A percentile compares a stretch with the other conserved stretches of the same genome.
Evolutionary conservation across 345 rosid species (phyloP).

Genomic region (Geranium brycei): DNA sequence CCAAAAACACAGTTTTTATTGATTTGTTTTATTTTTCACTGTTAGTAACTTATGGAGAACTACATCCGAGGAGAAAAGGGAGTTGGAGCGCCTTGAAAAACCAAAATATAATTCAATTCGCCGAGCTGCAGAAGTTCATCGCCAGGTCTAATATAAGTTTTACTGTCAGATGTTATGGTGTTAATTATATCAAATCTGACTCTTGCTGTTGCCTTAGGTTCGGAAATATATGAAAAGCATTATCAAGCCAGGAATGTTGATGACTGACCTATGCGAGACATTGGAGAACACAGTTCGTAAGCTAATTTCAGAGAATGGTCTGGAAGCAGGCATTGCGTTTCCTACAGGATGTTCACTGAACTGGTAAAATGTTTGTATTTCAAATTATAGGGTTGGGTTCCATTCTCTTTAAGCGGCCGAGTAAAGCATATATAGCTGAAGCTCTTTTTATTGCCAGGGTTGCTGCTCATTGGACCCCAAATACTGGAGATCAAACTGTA

Average conservation of each 20-base stretch:
- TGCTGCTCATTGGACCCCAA: constrained; percentile 99
- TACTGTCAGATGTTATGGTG: not conserved
- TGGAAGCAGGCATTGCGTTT: constrained; percentile 96
- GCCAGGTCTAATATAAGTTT: constrained; percentile 40
- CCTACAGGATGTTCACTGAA: constrained; percentile 98
- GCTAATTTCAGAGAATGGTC: constrained; percentile 76
- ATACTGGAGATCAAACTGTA: constrained; percentile 87
- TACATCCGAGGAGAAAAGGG: constrained; percentile 95
- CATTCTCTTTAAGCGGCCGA: not conserved
- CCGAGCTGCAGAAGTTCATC: constrained; percentile 97
- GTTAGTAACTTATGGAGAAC: constrained; percentile 83
- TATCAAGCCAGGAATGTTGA: constrained; percentile 80
- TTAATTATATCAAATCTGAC: not conserved
- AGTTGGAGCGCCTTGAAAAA: constrained; percentile 69
- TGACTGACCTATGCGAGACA: constrained; percentile 90
- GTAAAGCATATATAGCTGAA: not conserved
- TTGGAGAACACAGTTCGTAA: constrained; percentile 82
- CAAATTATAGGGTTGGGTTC: not conserved
- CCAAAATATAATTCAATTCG: constrained; percentile 86
- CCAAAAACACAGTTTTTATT: not conserved
- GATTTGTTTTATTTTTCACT: not conserved
- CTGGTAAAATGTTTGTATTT: constrained; percentile 33
- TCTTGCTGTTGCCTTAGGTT: constrained; percentile 26
- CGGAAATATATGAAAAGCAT: constrained; percentile 70
- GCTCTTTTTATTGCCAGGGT: constrained; percentile 40